Base-by-base conservation (phyloP, 768 basidiomycete genomes). In the Suillus brevipes region DNA sequence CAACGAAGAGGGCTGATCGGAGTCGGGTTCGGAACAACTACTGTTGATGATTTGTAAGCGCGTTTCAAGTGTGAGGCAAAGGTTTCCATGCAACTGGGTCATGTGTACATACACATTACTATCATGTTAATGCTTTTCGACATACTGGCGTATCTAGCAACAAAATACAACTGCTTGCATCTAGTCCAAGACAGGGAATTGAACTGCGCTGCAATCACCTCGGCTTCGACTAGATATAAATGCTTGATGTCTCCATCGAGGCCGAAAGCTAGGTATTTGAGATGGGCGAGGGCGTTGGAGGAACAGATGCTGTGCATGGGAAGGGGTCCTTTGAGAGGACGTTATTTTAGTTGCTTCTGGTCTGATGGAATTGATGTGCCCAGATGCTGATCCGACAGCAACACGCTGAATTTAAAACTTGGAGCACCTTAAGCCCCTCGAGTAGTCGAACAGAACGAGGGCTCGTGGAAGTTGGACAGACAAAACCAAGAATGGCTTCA, bases 41-140 rank as follows among this genome's bases (percentile, higher is more conserved):
- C 9, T 10, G 53, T n/a, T 31, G 53, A 55, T n/a, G 53, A 36
- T 55, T 55, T 55, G 53, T 55, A 55, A 55, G 53, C 53, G 6
- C 12, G 12, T 34, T 55, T 20, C 49, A n/a, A 47, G 45, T 47
- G n/a, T 12, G 12, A 23, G n/a, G n/a, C n/a, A 49, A 49, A 12
- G 9, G 43, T 47, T 47, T 31, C 4, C 4, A 31, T 31, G n/a
- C n/a, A n/a, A n/a, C n/a, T 31, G 31, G 37, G 9, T 12, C 6
- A 52, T 52, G 14, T 53, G 31, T 31, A 31, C 16, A 28, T 31
- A 31, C 31, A 31, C 31, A 31, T 31, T 31, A 31, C 1, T 28
- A 28, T 28, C 3, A 50, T 14, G 8, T 36, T 36, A 6, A 36
- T 36, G 2, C 18, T 31, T 12, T 31, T 34, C 6, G 6, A 34